Conservation (phyloP, 371 early-diverging fungal species). For the Dinochytrium kinnereticum region DNA sequence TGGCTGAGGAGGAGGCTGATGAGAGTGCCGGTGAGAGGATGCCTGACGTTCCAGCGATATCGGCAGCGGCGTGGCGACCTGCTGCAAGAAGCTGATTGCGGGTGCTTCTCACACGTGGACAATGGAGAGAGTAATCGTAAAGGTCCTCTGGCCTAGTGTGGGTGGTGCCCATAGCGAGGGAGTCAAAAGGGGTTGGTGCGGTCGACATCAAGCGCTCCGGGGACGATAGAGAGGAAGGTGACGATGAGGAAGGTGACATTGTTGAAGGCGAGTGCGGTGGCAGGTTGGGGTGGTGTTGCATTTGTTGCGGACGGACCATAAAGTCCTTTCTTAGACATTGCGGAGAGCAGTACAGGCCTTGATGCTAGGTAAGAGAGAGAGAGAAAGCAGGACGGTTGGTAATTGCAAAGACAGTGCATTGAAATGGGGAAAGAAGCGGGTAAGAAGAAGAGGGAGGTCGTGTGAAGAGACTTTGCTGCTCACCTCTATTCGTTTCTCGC, state of each 20-base stretch:
- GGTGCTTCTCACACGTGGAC: too few relatives aligned
- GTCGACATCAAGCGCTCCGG: background rate
- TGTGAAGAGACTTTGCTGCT: background rate
- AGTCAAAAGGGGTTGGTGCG: background rate
- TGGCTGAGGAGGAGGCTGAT: background rate
- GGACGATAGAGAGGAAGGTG: background rate
- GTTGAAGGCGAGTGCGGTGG: background rate
- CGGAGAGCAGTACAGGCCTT: constrained; percentile 34
- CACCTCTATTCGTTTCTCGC: constrained; percentile 31
- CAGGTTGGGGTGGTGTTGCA: background rate
- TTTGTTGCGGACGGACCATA: background rate
- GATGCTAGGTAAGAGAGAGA: constrained; percentile 18
- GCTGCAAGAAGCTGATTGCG: too few relatives aligned
- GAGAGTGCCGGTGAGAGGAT: background rate
- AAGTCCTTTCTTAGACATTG: constrained; percentile 24
- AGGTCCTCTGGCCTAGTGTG: too few relatives aligned
- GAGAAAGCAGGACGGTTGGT: too few relatives aligned
- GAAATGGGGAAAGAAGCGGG: too few relatives aligned
- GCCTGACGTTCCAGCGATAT: background rate
- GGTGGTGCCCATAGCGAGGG: too few relatives aligned
- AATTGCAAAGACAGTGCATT: too few relatives aligned
- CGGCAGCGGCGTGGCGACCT: too few relatives aligned
- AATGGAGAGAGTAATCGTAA: too few relatives aligned
- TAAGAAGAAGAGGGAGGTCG: background rate
- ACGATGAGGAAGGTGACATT: background rate